Evolutionary conservation across 805 yeast species (phyloP).

Genomic region (Debaryomyces maramus): DNA sequence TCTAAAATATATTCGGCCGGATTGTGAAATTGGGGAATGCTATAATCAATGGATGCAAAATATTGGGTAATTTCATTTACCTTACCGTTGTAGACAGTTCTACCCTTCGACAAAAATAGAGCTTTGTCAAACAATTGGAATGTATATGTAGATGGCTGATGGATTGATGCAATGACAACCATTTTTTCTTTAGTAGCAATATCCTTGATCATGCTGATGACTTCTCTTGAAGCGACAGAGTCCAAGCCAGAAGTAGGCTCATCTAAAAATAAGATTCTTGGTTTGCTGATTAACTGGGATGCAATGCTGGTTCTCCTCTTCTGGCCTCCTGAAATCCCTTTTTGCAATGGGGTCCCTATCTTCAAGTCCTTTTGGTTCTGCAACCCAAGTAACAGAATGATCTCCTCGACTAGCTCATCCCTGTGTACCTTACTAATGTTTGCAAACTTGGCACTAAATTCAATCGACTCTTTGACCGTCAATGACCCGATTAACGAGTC

Average conservation of each 20-base stretch:
- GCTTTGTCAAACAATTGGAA: conserved; percentile 34
- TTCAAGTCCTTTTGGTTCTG: conserved; percentile 13
- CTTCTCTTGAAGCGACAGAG: conserved; percentile 55
- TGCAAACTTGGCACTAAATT: conserved; percentile 12
- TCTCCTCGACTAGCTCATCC: conserved; percentile 11
- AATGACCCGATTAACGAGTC: conserved; percentile 21
- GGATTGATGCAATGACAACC: conserved; percentile 54
- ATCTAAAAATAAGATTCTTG: conserved; percentile 49
- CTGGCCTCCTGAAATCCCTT: conserved; percentile 25
- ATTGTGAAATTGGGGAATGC: conserved; percentile 19
- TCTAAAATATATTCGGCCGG: conserved; percentile 31
- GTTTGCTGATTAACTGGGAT: conserved; percentile 18
- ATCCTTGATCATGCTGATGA: conserved; percentile 46
- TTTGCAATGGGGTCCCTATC: conserved; percentile 21
- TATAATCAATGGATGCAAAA: conserved; percentile 19
- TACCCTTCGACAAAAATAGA: conserved; percentile 22
- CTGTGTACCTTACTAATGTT: conserved; percentile 3
- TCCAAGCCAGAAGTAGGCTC: conserved; percentile 65
- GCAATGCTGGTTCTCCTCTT: conserved; percentile 23
- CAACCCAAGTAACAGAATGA: conserved; percentile 15
- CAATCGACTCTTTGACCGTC: conserved; percentile 20
- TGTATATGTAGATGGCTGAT: conserved; percentile 49
- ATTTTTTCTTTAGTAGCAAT: conserved; percentile 31
- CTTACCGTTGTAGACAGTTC: conserved; percentile 19
- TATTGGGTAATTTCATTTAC: conserved; percentile 13